A percentile compares a stretch with the other conserved stretches of the same genome.
These are phyloP conservation scores for Pythium brachiatum DNA, from an alignment of 352 stramenopile species.

Conservation along the genomic window DNA sequence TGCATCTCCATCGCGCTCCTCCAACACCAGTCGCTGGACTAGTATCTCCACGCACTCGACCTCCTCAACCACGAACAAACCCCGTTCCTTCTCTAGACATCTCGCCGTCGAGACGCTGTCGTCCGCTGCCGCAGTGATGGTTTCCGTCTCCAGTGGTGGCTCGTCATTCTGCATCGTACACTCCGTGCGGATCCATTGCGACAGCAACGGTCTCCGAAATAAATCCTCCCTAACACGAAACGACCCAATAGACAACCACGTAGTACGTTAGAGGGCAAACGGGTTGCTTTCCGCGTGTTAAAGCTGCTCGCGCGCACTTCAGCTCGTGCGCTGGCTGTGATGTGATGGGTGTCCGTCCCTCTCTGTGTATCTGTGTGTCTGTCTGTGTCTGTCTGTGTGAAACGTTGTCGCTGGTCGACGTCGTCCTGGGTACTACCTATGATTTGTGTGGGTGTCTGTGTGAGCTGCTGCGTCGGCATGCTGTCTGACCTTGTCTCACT, in stretches of 20 bases:
- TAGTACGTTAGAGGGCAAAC: conserved; percentile 2
- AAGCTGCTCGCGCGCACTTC: background rate
- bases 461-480: conserved; percentile 1
- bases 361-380: conserved; percentile 10
- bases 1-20: background rate
- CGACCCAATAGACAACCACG: background rate
- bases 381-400: conserved; percentile 21
- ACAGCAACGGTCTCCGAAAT: background rate
- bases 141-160: background rate
- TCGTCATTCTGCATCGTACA: background rate
- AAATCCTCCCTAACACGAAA: background rate
- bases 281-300: background rate
- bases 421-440: background rate
- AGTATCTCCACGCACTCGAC: background rate
- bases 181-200: background rate
- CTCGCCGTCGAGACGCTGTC: background rate
- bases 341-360: background rate
- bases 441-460: conserved; percentile 15
- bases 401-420: background rate
- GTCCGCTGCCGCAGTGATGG: background rate
- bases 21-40: background rate
- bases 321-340: background rate
- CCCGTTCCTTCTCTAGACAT: too few species aligned
- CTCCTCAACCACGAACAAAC: background rate
- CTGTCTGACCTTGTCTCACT: conserved; percentile 8